phyloP scores from a whole-genome alignment of 495 filamentous ascomycete genomes.

The Letharia columbiana region DNA sequence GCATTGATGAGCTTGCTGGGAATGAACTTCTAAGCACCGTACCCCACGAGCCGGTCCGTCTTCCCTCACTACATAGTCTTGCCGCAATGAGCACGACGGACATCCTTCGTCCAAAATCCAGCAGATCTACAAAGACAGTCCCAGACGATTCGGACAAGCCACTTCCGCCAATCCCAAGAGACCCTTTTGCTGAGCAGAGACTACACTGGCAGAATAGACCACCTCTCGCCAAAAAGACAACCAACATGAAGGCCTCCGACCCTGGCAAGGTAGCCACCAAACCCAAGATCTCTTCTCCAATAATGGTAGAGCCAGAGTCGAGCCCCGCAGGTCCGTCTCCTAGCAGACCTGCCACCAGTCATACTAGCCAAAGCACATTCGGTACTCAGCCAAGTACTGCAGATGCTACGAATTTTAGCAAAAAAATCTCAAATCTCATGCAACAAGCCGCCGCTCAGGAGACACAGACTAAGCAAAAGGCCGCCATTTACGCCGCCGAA shows the following conservation, averaged over 20 bases:
- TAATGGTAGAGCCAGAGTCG: conserved; percentile 6
- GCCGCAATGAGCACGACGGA: conserved; percentile 10
- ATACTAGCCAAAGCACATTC: conserved; percentile 10
- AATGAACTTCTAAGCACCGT: conserved; percentile 28
- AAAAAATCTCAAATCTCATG: conserved; percentile 19
- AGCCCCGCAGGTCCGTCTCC: background rate
- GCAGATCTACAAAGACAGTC: conserved; percentile 12
- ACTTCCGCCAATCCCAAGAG: conserved; percentile 13
- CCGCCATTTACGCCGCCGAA: conserved; percentile 13
- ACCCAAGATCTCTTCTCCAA: conserved; percentile 17
- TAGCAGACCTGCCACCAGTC: conserved; percentile 15
- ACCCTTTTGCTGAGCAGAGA: conserved; percentile 9
- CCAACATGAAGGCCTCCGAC: conserved; percentile 15
- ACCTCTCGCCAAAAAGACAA: conserved; percentile 17
- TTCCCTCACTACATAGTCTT: conserved; percentile 15
- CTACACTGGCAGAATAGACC: conserved; percentile 9
- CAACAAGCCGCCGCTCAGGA: conserved; percentile 22
- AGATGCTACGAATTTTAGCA: conserved; percentile 11
- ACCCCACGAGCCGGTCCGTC: conserved; percentile 11
- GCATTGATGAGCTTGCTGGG: conserved; percentile 30
- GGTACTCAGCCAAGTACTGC: background rate
- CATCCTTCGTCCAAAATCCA: conserved; percentile 17
- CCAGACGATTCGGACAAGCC: conserved; percentile 11
- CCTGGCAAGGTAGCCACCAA: conserved; percentile 11
- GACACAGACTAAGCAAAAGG: conserved; percentile 16